Base-by-base conservation (phyloP, 1,139 yeast genomes). In the Ogataea hybrid region DNA sequence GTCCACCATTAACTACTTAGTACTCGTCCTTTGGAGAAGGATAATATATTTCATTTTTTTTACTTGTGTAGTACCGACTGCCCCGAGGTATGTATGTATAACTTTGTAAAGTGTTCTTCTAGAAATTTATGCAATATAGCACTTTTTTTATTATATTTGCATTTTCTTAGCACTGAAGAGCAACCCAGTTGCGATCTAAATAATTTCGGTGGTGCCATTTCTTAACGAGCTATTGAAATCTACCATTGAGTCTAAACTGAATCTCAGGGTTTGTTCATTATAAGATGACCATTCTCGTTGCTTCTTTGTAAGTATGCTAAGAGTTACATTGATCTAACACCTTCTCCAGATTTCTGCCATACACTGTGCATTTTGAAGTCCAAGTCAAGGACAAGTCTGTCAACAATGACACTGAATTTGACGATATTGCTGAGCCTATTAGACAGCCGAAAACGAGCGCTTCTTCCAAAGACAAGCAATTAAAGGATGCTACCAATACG, bases 341-440 rank as follows among this genome's bases (percentile, higher is more conserved):
- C 16, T 37, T 34, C 15, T 14, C 8, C 43, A 80, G 87, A 43
- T 81, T 83, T 51, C 67, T 84, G 31, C 90, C 92, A 4, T 79
- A 81, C 54, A 81, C 90, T 3, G 85, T 81, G 27, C 83, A 80
- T 51, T 83, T 83, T 56, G 83, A 82, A 53, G 74, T 81, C 4
- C 71, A 55, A 8, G 21, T 52, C 7, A 27, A 35, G 7, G 34
- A 28, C 4, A 32, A 29, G 5, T 37, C 37, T n/a, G 50, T 37
- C 55, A 41, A 41, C 9, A 50, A 49, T 5, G 51, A 52, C n/a
- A 31, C 47, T 1, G 42, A 46, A 3, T 37, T 54, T 11, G 51
- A 42, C 5, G 57, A 53, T 1, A 48, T 58, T 15, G 55, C 58
- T 2, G 56, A 57, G 37, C 57, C 57, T 29, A 32, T 40, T 23